phyloP scores from a whole-genome alignment of 495 filamentous ascomycete species.

The Terfezia boudieri region DNA sequence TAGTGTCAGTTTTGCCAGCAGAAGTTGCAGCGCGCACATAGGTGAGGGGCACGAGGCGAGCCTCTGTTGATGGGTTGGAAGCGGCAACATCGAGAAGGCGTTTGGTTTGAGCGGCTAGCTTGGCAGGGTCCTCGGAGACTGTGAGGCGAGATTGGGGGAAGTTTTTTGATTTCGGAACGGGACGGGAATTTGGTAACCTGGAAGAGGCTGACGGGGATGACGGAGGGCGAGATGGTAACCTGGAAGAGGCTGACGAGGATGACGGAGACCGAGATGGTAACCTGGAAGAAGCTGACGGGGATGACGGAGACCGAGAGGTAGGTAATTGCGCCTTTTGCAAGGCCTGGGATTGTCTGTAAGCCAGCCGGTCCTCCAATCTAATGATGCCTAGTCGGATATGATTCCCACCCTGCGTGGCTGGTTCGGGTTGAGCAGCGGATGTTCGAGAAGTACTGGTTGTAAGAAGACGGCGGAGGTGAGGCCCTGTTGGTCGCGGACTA shows the following conservation, averaged over 20 bases:
- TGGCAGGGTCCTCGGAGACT: conserved; percentile 36
- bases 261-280: background rate
- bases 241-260: background rate
- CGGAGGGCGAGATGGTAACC: background rate
- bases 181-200: background rate
- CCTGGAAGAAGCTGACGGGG: background rate
- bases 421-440: too few relatives aligned
- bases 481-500: too few relatives aligned
- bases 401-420: too few relatives aligned
- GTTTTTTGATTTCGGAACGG: background rate
- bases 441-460: too few relatives aligned
- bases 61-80: background rate
- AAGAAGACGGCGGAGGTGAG: too few relatives aligned
- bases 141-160: background rate
- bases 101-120: conserved; percentile 46
- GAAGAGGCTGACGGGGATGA: background rate
- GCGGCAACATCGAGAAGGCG: conserved; percentile 26
- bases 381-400: too few relatives aligned
- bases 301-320: background rate
- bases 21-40: background rate
- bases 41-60: background rate
- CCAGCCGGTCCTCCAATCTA: too few relatives aligned
- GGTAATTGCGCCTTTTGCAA: background rate
- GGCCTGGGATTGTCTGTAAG: too few relatives aligned
- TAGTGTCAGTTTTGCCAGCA: background rate